Base-by-base conservation (phyloP, 106 monocot genomes). In the Xerophyta viscosa region DNA sequence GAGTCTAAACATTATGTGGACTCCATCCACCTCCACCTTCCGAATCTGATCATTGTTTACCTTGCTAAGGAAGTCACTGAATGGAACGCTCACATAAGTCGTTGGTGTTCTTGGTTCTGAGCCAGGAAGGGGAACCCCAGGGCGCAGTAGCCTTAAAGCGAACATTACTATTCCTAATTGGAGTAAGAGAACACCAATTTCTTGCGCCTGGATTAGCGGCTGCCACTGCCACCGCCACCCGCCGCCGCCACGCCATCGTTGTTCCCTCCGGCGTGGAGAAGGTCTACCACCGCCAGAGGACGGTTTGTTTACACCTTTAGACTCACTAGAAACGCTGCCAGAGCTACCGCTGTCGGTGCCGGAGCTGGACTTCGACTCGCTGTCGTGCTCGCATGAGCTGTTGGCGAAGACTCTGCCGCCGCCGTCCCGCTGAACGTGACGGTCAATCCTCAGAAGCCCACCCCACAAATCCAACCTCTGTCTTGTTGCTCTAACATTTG, bases 1-100 rank as follows among this genome's bases (percentile, higher is more conserved):
- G 68, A 90, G 18, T 30, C 64, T 73, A 53, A 98, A 98, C 79
- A 84, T 66, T 29, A 98, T 98, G 25, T 90, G 76, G 20, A 90
- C 86, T 11, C 96, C 96, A 49, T 98, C 96, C 11, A 98, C 82
- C 88, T 98, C 96, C 23, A 90, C 96, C 71, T 90, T 98, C 44
- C 77, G 78, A 56, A 98, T 85, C 63, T 82, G 85, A 20, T 90
- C 69, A 31, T 63, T 79, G 55, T 69, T 86, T 27, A 98, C 71
- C 71, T 77, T 98, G 59, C 74, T 74, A 71, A 98, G 70, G 77
- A 98, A 98, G 18, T 98, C 86, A 24, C 96, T 98, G 41, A 84
- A 98, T 6, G 96, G 86, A 9, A 98, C 96, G 31, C 76, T 89
- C 21, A 80, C 42, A 48, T 70, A 77, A 5, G 85, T 70, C 1